These are phyloP conservation scores for Nitzschia sp. DNA, from an alignment of 108 stramenopile genomes.

Conservation along the genomic window DNA sequence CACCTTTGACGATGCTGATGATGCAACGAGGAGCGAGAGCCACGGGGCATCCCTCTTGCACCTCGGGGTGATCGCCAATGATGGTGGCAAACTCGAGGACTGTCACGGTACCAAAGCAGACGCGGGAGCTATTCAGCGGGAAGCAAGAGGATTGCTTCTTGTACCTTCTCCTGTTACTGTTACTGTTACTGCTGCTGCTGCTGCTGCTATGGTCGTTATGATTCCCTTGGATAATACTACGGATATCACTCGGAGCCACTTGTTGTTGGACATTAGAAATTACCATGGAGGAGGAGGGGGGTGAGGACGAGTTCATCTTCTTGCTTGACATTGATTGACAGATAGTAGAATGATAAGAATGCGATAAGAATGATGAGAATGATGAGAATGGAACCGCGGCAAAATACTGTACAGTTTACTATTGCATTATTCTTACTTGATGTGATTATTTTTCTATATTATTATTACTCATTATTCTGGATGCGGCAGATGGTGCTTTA, in stretches of 20 bases:
- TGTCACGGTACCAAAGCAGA: constrained; percentile 7
- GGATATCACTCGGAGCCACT: too few species aligned
- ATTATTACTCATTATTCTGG: neutral
- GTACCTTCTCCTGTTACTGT: too few species aligned
- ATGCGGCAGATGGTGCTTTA: neutral
- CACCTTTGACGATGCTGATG: too few species aligned
- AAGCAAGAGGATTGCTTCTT: neutral
- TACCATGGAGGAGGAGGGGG: too few species aligned
- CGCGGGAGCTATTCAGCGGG: constrained; percentile 6
- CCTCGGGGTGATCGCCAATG: constrained; percentile 24
- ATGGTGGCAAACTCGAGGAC: constrained; percentile 4
- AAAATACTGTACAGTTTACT: neutral
- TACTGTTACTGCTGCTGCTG: too few species aligned
- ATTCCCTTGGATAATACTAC: too few species aligned
- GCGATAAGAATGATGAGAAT: neutral
- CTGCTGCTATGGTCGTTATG: too few species aligned
- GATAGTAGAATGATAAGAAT: too few species aligned
- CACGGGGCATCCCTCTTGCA: constrained; percentile 16
- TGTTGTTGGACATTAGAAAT: too few species aligned
- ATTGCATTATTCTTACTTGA: too few species aligned
- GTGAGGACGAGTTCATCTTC: neutral
- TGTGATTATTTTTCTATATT: too few species aligned
- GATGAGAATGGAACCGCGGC: neutral
- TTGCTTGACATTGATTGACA: too few species aligned
- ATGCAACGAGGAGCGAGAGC: constrained; percentile 9